Percentiles rank a stretch among this genome's conserved stretches.
Conservation (phyloP, 2,329 filamentous ascomycete species). For the Claviceps africana region DNA sequence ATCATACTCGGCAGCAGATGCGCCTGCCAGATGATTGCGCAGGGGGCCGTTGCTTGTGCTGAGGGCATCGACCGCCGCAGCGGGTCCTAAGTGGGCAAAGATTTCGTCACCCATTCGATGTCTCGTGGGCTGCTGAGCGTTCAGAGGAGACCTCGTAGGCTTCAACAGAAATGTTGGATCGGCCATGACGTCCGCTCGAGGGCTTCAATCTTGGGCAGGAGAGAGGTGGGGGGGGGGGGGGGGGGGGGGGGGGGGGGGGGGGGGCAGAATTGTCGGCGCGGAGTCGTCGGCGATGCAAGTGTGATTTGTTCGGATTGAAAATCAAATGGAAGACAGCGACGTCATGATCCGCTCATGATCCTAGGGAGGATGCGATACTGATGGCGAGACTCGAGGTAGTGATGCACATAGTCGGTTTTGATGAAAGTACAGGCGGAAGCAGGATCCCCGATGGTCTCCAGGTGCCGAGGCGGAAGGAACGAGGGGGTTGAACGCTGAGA, state of each 20-base stretch:
- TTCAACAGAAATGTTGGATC: constrained; percentile 19
- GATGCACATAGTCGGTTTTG: constrained; percentile 8
- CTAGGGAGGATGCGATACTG: constrained; percentile 18
- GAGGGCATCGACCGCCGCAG: constrained; percentile 46
- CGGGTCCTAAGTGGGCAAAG: constrained; percentile 45
- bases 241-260: too few relatives aligned
- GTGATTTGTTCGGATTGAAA: neutral
- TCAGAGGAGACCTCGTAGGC: constrained; percentile 20
- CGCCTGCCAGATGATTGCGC: constrained; percentile 45
- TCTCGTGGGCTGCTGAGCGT: constrained; percentile 29
- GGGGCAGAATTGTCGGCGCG: too few relatives aligned
- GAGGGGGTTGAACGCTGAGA: neutral
- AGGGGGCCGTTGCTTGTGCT: constrained; percentile 37
- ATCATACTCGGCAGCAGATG: constrained; percentile 52
- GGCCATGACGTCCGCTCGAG: constrained; percentile 16
- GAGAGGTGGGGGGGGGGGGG: neutral
- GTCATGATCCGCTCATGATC: constrained; percentile 19
- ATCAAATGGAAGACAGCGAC: neutral
- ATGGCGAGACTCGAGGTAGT: constrained; percentile 7
- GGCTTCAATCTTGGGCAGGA: neutral
- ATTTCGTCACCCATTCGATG: constrained; percentile 40
- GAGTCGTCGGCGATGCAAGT: neutral
- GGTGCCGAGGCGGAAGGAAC: neutral
- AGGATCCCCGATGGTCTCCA: neutral
- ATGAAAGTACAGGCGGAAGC: neutral